Percentiles rank a stretch among this genome's conserved stretches.
Evolutionary conservation across 2,329 filamentous ascomycete genomes (phyloP).

Genomic region (Capronia americana): DNA sequence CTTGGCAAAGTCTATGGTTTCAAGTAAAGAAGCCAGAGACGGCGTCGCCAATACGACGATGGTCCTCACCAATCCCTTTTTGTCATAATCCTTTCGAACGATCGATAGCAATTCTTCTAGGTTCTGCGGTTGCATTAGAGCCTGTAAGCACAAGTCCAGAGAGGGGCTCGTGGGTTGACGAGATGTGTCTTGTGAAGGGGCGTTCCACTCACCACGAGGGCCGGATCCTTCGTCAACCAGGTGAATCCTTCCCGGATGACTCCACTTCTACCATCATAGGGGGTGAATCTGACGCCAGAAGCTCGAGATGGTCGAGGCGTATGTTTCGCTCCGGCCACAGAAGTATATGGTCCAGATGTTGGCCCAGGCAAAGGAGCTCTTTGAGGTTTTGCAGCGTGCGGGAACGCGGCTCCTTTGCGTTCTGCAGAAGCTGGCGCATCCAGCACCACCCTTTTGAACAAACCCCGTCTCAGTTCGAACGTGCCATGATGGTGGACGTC

Average conservation of each 20-base stretch:
- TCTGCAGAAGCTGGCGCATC: neutral
- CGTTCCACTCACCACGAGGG: constrained; percentile 18
- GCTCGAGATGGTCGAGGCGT: neutral
- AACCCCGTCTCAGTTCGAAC: neutral
- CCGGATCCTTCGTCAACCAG: constrained; percentile 19
- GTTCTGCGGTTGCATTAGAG: constrained; percentile 9
- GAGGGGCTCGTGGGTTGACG: neutral
- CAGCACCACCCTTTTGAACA: neutral
- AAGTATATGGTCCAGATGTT: neutral
- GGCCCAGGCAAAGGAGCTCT: neutral
- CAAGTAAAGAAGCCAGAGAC: constrained; percentile 25
- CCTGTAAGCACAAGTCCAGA: neutral
- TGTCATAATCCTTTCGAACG: constrained; percentile 3
- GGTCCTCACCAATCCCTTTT: constrained; percentile 4
- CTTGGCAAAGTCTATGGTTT: constrained; percentile 15
- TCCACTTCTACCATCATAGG: neutral
- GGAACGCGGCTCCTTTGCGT: neutral
- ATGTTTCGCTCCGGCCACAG: neutral
- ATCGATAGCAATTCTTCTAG: constrained; percentile 5
- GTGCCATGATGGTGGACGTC: neutral
- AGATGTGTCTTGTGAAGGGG: neutral
- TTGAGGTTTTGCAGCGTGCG: neutral
- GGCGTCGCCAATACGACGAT: constrained; percentile 31
- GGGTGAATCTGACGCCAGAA: neutral
- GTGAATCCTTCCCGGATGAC: constrained; percentile 13